A percentile compares a stretch with the other conserved stretches of the same genome.
These are phyloP conservation scores for Haberlea rhodopensis DNA, from an alignment of 257 asterid species.

Conservation along the genomic window DNA sequence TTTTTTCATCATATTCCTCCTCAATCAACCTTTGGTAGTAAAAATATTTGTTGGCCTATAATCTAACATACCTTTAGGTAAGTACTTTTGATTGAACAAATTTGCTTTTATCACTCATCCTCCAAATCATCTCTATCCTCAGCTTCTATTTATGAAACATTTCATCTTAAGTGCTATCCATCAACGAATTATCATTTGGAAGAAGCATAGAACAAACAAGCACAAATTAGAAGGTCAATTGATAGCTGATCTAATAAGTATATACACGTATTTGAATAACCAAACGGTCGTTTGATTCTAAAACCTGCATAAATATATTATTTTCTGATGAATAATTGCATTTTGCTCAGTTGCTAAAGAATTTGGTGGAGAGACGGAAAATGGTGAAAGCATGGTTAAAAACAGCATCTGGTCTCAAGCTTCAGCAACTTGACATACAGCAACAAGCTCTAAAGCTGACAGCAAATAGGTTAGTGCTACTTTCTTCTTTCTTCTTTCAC, in stretches of 20 bases:
- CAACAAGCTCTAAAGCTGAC: constrained; percentile 98
- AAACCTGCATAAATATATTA: not conserved
- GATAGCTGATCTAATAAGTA: not conserved
- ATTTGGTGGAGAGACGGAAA: constrained; percentile 88
- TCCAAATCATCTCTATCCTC: not conserved
- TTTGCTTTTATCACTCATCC: not conserved
- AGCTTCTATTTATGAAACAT: not conserved
- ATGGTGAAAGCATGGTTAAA: constrained; percentile 71
- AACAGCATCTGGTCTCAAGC: constrained; percentile 82
- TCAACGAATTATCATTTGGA: not conserved
- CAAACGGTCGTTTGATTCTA: constrained; percentile 16
- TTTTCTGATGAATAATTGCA: constrained; percentile 20
- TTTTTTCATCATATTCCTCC: too few species aligned
- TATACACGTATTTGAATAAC: constrained; percentile 15
- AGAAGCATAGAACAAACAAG: constrained; percentile 1
- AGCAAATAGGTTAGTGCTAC: constrained; percentile 78
- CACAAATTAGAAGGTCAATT: not conserved
- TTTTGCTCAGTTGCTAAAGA: constrained; percentile 62
- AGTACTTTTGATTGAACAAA: not conserved
- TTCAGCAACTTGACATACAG: constrained; percentile 88
- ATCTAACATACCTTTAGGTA: not conserved
- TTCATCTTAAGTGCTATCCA: constrained; percentile 4
- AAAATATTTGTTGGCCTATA: not conserved
- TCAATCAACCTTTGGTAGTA: not conserved
- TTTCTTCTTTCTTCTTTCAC: constrained; percentile 16